phyloP scores from a whole-genome alignment of 345 rosid species.

The Raphanus sativus region DNA sequence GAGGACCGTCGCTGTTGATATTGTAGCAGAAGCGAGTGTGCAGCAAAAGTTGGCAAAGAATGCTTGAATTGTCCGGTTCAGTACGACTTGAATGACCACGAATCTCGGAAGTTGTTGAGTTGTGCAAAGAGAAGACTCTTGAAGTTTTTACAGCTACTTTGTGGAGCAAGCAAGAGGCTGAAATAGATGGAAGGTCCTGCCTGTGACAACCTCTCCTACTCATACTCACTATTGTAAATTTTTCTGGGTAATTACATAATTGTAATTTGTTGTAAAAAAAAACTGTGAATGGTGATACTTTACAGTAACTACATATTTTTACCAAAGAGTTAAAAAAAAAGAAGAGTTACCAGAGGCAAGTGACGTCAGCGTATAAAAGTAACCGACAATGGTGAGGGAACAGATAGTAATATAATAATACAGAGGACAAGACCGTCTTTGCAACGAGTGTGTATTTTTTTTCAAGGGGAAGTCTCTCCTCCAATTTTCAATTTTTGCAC shows the following conservation, averaged over 20 bases:
- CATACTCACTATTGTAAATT: too few relatives aligned
- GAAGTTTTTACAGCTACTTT: slow-evolving; percentile 1
- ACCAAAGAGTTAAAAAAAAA: too few relatives aligned
- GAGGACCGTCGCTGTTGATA: not conserved
- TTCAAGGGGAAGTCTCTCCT: not conserved
- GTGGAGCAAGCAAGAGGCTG: slow-evolving; percentile 13
- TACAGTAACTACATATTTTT: too few relatives aligned
- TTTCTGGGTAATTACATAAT: too few relatives aligned
- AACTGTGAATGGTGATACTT: too few relatives aligned
- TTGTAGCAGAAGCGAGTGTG: not conserved
- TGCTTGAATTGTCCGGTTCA: slow-evolving; percentile 19
- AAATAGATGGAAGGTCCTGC: not conserved
- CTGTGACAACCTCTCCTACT: too few relatives aligned
- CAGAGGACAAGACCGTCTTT: not conserved
- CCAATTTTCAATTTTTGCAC: not conserved
- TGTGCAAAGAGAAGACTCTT: slow-evolving; percentile 21
- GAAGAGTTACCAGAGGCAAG: not conserved
- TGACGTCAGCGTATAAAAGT: slow-evolving; percentile 20
- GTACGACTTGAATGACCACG: slow-evolving; percentile 2
- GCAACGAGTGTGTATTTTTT: not conserved
- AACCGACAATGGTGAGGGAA: not conserved
- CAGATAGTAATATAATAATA: not conserved
- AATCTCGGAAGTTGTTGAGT: slow-evolving; percentile 1
- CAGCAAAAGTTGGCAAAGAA: slow-evolving; percentile 22
- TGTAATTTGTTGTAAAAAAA: too few relatives aligned